These are phyloP conservation scores for Termitomyces sp. DNA, from an alignment of 768 basidiomycete genomes.

Conservation along the genomic window DNA sequence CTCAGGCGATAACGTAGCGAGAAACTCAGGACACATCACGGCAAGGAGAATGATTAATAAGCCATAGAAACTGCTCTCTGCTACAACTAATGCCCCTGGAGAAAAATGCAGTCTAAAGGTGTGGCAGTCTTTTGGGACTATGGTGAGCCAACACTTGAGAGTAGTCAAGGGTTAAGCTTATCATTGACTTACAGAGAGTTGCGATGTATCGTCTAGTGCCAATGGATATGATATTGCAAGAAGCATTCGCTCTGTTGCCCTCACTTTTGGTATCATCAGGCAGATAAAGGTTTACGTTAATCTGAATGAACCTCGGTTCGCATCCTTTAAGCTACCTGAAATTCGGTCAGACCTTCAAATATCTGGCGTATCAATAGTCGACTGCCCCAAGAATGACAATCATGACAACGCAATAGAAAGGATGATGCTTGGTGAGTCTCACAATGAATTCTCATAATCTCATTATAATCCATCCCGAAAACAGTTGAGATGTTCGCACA, in stretches of 20 bases:
- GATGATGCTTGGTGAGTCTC: slow-evolving; percentile 39
- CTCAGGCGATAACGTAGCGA: not conserved
- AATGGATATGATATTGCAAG: slow-evolving; percentile 39
- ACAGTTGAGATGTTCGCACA: slow-evolving; percentile 63
- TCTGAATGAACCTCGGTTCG: slow-evolving; percentile 22
- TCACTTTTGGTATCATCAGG: slow-evolving; percentile 40
- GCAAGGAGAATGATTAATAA: not conserved
- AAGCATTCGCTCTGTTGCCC: slow-evolving; percentile 39
- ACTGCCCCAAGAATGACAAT: slow-evolving; percentile 25
- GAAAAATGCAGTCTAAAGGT: not conserved
- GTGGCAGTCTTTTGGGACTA: slow-evolving; percentile 9
- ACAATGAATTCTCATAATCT: not conserved
- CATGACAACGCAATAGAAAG: slow-evolving; percentile 34
- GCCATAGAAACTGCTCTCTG: not conserved
- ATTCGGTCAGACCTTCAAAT: slow-evolving; percentile 40
- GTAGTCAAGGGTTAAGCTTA: not conserved
- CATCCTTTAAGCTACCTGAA: slow-evolving; percentile 22
- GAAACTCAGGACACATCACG: not conserved
- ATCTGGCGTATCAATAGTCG: slow-evolving; percentile 38
- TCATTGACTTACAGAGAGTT: slow-evolving; percentile 30
- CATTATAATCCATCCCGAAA: not conserved
- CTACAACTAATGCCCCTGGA: too few species aligned
- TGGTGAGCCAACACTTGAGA: not conserved
- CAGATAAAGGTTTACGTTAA: slow-evolving; percentile 54
- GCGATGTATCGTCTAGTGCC: slow-evolving; percentile 28